Evolutionary conservation across 345 rosid genomes (phyloP).

Genomic region (Moricandia moricandioides): DNA sequence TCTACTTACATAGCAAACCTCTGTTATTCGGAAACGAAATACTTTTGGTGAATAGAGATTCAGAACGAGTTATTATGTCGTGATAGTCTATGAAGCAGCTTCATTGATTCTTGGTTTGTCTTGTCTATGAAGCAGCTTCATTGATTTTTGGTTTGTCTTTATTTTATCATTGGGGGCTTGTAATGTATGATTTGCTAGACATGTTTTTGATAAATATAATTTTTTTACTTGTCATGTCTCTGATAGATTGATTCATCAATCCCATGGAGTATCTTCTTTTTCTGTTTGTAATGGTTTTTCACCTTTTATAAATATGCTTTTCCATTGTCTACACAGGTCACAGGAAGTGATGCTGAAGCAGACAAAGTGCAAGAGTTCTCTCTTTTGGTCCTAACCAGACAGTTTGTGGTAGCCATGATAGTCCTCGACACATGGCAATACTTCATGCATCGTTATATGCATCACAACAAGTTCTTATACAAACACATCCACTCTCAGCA

Average conservation of each 20-base stretch:
- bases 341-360: slow-evolving; percentile 53
- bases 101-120: not conserved
- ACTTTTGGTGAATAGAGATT: not conserved
- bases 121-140: not conserved
- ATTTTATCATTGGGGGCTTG: not conserved
- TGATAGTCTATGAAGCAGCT: not conserved
- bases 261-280: not conserved
- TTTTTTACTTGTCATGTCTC: not conserved
- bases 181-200: not conserved
- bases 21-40: not conserved
- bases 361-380: slow-evolving; percentile 42
- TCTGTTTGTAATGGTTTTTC: not conserved
- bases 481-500: slow-evolving; percentile 78
- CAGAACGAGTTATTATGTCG: not conserved
- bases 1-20: not conserved
- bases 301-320: not conserved
- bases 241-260: not conserved
- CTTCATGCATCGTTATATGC: slow-evolving; percentile 83
- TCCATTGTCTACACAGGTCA: slow-evolving; percentile 47
- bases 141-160: not conserved
- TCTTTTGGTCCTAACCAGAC: slow-evolving; percentile 52
- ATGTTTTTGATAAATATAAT: not conserved
- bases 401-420: slow-evolving; percentile 68
- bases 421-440: slow-evolving; percentile 85
- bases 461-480: slow-evolving; percentile 78